Evolutionary conservation across 768 basidiomycete genomes (phyloP).

Genomic region (Clitopilus hobsonii): DNA sequence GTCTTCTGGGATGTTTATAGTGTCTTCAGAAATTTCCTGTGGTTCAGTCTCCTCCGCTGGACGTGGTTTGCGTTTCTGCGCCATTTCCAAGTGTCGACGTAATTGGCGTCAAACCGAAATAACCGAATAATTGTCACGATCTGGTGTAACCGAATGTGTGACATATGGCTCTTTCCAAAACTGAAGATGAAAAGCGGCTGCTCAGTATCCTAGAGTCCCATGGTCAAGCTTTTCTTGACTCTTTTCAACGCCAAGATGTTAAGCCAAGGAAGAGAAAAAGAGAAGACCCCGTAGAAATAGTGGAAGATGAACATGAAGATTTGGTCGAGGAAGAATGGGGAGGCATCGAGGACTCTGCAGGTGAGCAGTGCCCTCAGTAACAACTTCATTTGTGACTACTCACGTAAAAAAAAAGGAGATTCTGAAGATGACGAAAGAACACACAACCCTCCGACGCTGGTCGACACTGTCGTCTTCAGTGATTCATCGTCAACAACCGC

Average conservation of each 20-base stretch:
- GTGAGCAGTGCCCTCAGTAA: not conserved
- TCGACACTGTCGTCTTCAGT: constrained; percentile 56
- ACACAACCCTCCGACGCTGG: constrained; percentile 19
- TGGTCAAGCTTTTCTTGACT: constrained; percentile 41
- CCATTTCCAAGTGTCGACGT: constrained; percentile 14
- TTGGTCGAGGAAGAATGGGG: constrained; percentile 38
- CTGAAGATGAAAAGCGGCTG: constrained; percentile 23
- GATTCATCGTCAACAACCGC: constrained; percentile 17
- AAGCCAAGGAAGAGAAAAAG: constrained; percentile 19
- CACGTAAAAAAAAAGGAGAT: not conserved
- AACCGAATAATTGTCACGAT: not conserved
- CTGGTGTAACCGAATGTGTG: constrained; percentile 1
- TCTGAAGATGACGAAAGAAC: not conserved
- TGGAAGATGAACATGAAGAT: constrained; percentile 6
- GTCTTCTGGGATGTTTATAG: constrained; percentile 58
- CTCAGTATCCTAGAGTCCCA: constrained; percentile 40
- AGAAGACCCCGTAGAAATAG: not conserved
- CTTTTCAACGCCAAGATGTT: constrained; percentile 21
- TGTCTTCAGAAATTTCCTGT: constrained; percentile 11
- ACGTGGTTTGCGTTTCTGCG: constrained; percentile 18
- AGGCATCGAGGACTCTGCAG: constrained; percentile 21
- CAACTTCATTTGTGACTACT: not conserved
- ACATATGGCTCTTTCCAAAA: constrained; percentile 8
- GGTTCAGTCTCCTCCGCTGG: not conserved
- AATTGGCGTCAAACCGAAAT: too few relatives aligned